Percentiles rank a stretch among this genome's conserved stretches.
Evolutionary conservation across 116 monocot species (phyloP).

Genomic region (Papilionanthe hybrid): DNA sequence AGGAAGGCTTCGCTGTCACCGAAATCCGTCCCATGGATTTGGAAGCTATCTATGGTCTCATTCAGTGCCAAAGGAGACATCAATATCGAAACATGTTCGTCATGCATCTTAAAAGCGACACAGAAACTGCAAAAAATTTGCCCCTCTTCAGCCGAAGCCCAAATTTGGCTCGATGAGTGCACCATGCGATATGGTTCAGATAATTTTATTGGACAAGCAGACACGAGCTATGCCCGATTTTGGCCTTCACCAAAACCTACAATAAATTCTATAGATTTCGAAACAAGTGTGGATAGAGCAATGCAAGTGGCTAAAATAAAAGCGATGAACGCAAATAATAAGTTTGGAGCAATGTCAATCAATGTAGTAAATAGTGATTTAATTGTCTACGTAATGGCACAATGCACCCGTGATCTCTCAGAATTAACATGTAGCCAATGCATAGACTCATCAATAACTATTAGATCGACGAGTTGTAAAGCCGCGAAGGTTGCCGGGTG

Average conservation of each 20-base stretch:
- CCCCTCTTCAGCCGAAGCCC: constrained; percentile 1
- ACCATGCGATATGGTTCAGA: constrained; percentile 15
- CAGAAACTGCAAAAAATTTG: constrained; percentile 7
- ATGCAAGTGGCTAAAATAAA: background rate
- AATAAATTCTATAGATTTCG: background rate
- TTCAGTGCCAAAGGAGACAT: constrained; percentile 38
- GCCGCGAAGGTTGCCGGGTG: background rate
- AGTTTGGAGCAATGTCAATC: background rate
- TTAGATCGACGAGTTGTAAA: background rate
- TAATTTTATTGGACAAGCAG: background rate
- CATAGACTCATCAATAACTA: background rate
- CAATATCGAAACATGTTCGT: constrained; percentile 2
- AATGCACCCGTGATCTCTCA: background rate
- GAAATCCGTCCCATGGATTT: background rate
- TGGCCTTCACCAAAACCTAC: background rate
- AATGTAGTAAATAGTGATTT: background rate
- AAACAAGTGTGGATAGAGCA: background rate
- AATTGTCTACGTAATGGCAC: background rate
- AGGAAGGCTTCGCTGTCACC: constrained; percentile 12
- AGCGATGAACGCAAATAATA: background rate
- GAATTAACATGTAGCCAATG: background rate
- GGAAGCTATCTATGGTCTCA: constrained; percentile 29
- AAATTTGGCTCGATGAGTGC: constrained; percentile 30
- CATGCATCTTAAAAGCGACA: constrained; percentile 21
- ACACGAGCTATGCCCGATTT: background rate